These are phyloP conservation scores for Diaporthe citri DNA, from an alignment of 2,329 filamentous ascomycete genomes.

Conservation along the genomic window DNA sequence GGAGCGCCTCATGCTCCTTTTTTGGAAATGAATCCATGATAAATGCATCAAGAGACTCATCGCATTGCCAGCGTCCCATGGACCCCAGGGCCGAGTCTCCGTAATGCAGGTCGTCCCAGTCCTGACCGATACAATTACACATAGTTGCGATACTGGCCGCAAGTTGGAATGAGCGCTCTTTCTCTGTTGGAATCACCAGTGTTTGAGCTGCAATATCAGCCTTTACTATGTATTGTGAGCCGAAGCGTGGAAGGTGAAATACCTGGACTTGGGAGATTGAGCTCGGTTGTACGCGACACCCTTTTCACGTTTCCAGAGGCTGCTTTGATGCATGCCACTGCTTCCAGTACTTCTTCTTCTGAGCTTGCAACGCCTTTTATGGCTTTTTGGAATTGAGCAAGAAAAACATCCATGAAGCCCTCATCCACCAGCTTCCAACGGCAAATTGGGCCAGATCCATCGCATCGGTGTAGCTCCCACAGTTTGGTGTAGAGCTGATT, in stretches of 20 bases:
- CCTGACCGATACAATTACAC: slow-evolving; percentile 13
- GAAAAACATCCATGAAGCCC: background rate
- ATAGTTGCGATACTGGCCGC: background rate
- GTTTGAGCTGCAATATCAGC: background rate
- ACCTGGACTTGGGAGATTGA: background rate
- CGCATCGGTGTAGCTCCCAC: background rate
- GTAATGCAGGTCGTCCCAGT: background rate
- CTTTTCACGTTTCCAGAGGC: background rate
- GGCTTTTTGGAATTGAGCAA: background rate
- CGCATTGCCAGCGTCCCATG: background rate
- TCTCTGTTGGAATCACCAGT: background rate
- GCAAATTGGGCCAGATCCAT: background rate
- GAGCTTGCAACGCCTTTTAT: background rate
- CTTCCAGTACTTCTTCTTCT: background rate
- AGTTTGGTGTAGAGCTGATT: background rate
- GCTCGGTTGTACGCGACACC: no score
- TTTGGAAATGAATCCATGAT: background rate
- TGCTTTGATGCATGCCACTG: background rate
- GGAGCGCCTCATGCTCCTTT: background rate
- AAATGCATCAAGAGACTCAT: background rate
- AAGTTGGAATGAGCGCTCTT: background rate
- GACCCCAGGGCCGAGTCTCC: background rate
- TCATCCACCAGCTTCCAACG: slow-evolving; percentile 7
- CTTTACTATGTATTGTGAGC: background rate
- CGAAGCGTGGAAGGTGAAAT: background rate